Conservation (phyloP, 257 asterid species). For the Scutellaria baicalensis region DNA sequence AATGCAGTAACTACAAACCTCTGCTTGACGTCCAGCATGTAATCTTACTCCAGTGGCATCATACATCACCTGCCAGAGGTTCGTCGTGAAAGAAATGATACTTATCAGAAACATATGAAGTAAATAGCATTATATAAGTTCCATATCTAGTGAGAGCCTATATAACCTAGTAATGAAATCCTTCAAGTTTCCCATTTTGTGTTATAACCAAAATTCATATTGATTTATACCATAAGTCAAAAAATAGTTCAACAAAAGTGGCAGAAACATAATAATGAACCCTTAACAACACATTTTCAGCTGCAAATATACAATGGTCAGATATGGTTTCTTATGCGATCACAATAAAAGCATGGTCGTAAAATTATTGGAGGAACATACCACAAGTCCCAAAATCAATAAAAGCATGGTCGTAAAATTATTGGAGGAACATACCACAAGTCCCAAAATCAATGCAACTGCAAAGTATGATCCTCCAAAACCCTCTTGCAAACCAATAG, state of each 20-base stretch:
- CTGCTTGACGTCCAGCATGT: slow-evolving; percentile 99
- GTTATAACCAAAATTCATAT: background rate
- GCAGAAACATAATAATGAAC: background rate
- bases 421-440: too few species aligned
- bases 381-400: slow-evolving; percentile 97
- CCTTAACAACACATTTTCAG: background rate
- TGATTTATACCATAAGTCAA: background rate
- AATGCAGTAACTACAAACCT: slow-evolving; percentile 41
- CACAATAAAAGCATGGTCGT: background rate
- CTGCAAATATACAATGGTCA: background rate
- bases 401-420: too few species aligned
- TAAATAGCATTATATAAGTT: background rate
- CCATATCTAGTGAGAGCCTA: background rate
- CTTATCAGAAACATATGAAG: background rate
- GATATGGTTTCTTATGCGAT: background rate
- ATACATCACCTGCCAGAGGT: slow-evolving; percentile 74
- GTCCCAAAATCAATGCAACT: slow-evolving; percentile 55
- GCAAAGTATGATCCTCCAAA: slow-evolving; percentile 82
- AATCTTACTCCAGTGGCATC: slow-evolving; percentile 94
- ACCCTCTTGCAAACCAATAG: slow-evolving; percentile 81
- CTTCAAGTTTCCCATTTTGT: background rate
- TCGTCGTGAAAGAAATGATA: slow-evolving; percentile 4
- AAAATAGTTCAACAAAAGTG: background rate
- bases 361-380: slow-evolving; percentile 16
- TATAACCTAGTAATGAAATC: background rate